Base-by-base conservation (phyloP, 345 rosid genomes). In the Tarenaya hassleriana region DNA sequence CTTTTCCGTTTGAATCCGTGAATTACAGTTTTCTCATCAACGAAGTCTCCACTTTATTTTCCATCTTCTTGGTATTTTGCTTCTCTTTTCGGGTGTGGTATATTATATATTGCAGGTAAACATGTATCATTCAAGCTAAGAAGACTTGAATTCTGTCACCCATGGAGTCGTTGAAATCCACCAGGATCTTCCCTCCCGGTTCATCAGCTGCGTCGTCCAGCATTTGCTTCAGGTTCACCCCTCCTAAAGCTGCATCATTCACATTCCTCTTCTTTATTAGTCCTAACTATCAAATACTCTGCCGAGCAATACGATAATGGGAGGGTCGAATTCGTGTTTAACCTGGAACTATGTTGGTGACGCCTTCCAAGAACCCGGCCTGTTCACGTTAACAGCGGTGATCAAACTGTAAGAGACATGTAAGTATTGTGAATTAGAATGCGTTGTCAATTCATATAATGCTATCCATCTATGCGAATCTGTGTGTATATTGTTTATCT, bases 391-490 rank as follows among this genome's bases (percentile, higher is more conserved):
- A 4, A 21, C 49, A 37, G 31, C 27, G 47, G 37, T 43, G 98
- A 73, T 55, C 98, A 92, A 74, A 88, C 96, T 63, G 84, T 92
- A 55, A 73, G 98, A 70, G 98, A 92, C 75, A 66, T 92, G 99
- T 88, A 77, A 88, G 95, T 75, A 16, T 18, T 16, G 41, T 45
- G 64, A 10, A 18, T 52, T 34, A 6, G 29, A 46, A 0, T 32
- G n/a, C n/a, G n/a, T n/a, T n/a, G 24, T 15, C 41, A 5, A 24
- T 0, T 4, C 16, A 4, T 21, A 11, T 11, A 1, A 20, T 41
- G 19, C 41, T 17, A 6, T 32, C 14, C 17, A 10, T 21, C 13
- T 44, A 11, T 8, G 42, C 32, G 8, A 31, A 16, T 61, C 29
- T n/a, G 0, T 66, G 29, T 49, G 10, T 40, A 16, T n/a, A 61